Conservation (phyloP, 2,329 filamentous ascomycete genomes). For the Pyricularia sp. region DNA sequence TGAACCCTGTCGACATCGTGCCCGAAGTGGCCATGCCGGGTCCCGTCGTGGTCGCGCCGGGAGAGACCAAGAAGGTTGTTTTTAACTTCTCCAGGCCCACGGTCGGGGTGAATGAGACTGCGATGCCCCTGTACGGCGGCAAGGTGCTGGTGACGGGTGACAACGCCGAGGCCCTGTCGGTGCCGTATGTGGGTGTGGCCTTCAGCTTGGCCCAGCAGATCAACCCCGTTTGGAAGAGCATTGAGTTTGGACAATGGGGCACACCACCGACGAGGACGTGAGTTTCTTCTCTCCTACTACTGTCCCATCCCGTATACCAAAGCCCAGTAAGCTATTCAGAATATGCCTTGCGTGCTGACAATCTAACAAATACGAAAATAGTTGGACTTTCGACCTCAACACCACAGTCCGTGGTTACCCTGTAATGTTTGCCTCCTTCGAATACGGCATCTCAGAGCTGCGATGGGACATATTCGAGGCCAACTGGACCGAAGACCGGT, state of each 20-base stretch:
- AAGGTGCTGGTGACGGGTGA: not conserved
- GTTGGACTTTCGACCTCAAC: slow-evolving; percentile 16
- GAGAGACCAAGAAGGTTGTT: slow-evolving; percentile 14
- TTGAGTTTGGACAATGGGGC: too few relatives aligned
- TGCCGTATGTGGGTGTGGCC: not conserved
- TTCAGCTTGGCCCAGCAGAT: slow-evolving; percentile 7
- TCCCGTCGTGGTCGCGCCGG: slow-evolving; percentile 7
- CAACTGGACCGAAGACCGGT: slow-evolving; percentile 14
- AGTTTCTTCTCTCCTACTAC: slow-evolving; percentile 6
- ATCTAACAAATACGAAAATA: not conserved
- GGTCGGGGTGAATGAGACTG: not conserved
- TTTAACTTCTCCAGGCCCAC: slow-evolving; percentile 16
- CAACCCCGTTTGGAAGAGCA: not conserved
- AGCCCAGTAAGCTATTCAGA: too few relatives aligned
- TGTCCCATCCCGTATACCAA: too few relatives aligned
- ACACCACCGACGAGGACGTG: not conserved
- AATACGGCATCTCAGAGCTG: slow-evolving; percentile 17
- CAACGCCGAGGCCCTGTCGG: slow-evolving; percentile 4
- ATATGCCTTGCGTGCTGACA: not conserved
- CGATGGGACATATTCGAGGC: slow-evolving; percentile 20
- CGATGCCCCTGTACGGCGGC: not conserved
- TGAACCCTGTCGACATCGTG: not conserved
- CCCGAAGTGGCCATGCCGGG: not conserved
- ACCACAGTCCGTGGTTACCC: slow-evolving; percentile 17
- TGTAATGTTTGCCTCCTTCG: slow-evolving; percentile 14